Conservation (phyloP, 169 alveolate genomes). For the Babesia ovata region DNA sequence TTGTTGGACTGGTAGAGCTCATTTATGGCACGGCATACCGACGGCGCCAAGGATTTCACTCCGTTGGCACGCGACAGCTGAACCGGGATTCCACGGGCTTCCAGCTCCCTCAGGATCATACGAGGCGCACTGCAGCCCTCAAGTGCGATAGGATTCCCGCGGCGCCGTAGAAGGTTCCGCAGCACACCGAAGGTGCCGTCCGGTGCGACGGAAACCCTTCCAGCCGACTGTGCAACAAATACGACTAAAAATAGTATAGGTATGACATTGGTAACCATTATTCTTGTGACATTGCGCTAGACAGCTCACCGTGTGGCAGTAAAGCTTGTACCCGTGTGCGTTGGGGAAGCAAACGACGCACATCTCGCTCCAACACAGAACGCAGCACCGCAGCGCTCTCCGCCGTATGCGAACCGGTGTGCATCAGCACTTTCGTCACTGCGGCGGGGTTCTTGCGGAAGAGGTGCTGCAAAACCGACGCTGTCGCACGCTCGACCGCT, state of each 20-base stretch:
- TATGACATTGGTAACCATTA: not conserved
- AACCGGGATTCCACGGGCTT: slow-evolving; percentile 19
- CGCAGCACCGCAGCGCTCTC: slow-evolving; percentile 14
- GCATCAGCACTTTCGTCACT: slow-evolving; percentile 22
- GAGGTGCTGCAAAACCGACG: slow-evolving; percentile 16
- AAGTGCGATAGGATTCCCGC: not conserved
- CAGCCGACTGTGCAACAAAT: not conserved
- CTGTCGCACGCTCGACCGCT: slow-evolving; percentile 8
- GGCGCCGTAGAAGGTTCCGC: slow-evolving; percentile 11
- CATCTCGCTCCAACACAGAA: slow-evolving; percentile 36
- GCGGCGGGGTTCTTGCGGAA: slow-evolving; percentile 32
- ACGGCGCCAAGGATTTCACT: not conserved
- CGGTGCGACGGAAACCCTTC: not conserved
- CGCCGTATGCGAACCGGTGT: slow-evolving; percentile 8
- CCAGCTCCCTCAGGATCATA: slow-evolving; percentile 1
- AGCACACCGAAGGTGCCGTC: not conserved
- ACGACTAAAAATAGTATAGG: not conserved
- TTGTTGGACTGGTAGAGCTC: slow-evolving; percentile 24
- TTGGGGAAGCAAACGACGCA: slow-evolving; percentile 32
- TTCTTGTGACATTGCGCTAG: not conserved
- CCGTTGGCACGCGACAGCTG: not conserved
- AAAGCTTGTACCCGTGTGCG: slow-evolving; percentile 6
- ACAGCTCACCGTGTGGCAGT: slow-evolving; percentile 2
- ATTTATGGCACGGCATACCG: slow-evolving; percentile 11
- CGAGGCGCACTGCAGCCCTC: slow-evolving; percentile 26